Conservation (phyloP, 345 rosid genomes). For the Salix exigua region DNA sequence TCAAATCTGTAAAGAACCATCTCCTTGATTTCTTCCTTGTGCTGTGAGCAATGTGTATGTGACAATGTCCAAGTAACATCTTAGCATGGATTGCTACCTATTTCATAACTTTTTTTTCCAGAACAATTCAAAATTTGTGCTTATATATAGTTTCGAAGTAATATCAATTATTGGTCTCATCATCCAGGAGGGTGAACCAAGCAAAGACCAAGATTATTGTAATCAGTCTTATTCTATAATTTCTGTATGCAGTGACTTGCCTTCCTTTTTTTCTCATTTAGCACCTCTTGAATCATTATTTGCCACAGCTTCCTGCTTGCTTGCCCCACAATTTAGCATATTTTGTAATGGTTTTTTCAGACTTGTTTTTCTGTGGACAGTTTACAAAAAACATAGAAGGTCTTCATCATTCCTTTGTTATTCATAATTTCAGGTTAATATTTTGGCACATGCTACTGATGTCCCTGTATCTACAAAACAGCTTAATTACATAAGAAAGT, state of each 20-base stretch:
- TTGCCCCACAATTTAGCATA: too few species aligned
- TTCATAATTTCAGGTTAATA: slow-evolving; percentile 66
- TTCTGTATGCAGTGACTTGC: background rate
- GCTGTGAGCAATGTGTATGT: background rate
- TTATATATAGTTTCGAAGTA: background rate
- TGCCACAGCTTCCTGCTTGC: background rate
- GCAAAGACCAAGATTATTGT: too few species aligned
- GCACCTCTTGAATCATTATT: background rate
- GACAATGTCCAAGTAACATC: background rate
- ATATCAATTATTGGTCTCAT: background rate
- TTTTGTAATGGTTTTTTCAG: background rate
- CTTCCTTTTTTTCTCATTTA: background rate
- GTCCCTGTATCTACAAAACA: slow-evolving; percentile 66
- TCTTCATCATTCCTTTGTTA: slow-evolving; percentile 16
- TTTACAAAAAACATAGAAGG: background rate
- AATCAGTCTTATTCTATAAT: too few species aligned
- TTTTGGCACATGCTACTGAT: slow-evolving; percentile 77
- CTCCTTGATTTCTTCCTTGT: background rate
- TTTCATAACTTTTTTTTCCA: too few species aligned
- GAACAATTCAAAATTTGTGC: background rate
- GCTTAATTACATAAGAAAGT: slow-evolving; percentile 67
- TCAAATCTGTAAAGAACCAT: background rate
- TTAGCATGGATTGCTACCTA: background rate
- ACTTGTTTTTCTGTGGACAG: background rate
- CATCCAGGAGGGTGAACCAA: background rate